Base-by-base conservation (phyloP, 1,284 basidiomycete genomes). In the Agaricales sp. region DNA sequence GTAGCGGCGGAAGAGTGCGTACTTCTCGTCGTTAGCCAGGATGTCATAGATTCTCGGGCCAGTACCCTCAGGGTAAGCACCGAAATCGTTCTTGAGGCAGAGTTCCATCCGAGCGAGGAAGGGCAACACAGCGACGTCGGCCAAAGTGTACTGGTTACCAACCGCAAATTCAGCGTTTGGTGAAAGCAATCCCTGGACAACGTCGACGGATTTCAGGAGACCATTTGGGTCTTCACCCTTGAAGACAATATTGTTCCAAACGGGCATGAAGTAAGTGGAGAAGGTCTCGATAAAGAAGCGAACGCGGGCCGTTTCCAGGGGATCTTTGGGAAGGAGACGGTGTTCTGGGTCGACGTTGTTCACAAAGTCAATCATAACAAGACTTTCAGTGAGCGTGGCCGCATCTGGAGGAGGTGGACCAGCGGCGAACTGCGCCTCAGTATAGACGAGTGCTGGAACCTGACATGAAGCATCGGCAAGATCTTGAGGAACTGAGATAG, bases 331-430 rank as follows among this genome's bases (percentile, higher is more conserved):
- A 12, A 81, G 67, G 16, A 81, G 65, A 2, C 57, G 54, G 0
- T 68, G 63, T 12, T 67, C 56, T 0, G 74, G 76, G 58, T 63
- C 73, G 46, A 77, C 58, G 55, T 82, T 79, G 4, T 75, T 74
- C 51, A 82, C 55, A 63, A 83, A 80, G 58, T 83, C 79, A 50
- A 83, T 63, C 48, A 82, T 68, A 24, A 82, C 69, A 41, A 75
- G 68, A 1, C 79, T 82, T 58, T 85, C 81, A 22, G 75, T 68
- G 50, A 85, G 62, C 61, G 82, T 82, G 47, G 61, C 54, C 0
- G 78, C 78, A 23, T 77, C 71, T 0, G 76, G 70, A 2, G 78
- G 76, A 1, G 79, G 81, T 20, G 72, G 57, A 41, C 75, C 74
- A 1, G 76, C 69, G 4, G 69, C 57, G 2, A 67, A 67, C n/a